Conservation (phyloP, 2,329 filamentous ascomycete genomes). For the Herpotrichia juniperi region DNA sequence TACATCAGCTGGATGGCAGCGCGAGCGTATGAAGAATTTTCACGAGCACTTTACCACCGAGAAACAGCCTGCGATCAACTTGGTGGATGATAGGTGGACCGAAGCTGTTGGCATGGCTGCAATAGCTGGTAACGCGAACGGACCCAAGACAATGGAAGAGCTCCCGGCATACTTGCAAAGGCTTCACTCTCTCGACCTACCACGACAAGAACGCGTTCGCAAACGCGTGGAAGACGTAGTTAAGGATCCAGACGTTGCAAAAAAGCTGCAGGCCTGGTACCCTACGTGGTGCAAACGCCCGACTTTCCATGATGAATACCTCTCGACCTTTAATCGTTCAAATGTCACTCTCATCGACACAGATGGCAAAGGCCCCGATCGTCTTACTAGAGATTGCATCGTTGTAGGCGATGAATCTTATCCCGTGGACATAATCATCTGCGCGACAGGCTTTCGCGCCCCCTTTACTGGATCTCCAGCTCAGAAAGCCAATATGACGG, state of each 20-base stretch:
- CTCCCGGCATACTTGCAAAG: constrained; percentile 44
- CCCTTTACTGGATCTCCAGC: constrained; percentile 26
- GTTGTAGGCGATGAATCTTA: constrained; percentile 54
- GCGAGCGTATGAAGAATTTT: constrained; percentile 52
- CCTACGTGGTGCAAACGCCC: constrained; percentile 67
- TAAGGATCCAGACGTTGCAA: constrained; percentile 56
- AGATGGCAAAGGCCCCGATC: constrained; percentile 57
- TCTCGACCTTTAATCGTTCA: constrained; percentile 62
- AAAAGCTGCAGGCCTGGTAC: constrained; percentile 64
- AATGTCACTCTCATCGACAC: constrained; percentile 67
- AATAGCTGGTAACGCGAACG: constrained; percentile 47
- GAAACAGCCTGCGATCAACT: constrained; percentile 43
- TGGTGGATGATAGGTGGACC: constrained; percentile 58
- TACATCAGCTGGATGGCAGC: constrained; percentile 54
- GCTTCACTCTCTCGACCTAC: constrained; percentile 51
- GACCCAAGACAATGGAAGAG: constrained; percentile 41
- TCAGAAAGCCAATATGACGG: constrained; percentile 26
- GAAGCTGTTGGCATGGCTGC: constrained; percentile 29
- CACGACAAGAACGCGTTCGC: constrained; percentile 50
- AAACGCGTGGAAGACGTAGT: constrained; percentile 55
- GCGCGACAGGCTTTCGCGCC: constrained; percentile 48
- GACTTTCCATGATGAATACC: constrained; percentile 64
- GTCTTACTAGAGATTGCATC: constrained; percentile 49
- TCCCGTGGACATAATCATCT: constrained; percentile 52
- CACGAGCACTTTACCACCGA: constrained; percentile 42